A percentile compares a stretch with the other conserved stretches of the same genome.
These are phyloP conservation scores for Senecio squalidus DNA, from an alignment of 140 eudicot species.

Conservation along the genomic window DNA sequence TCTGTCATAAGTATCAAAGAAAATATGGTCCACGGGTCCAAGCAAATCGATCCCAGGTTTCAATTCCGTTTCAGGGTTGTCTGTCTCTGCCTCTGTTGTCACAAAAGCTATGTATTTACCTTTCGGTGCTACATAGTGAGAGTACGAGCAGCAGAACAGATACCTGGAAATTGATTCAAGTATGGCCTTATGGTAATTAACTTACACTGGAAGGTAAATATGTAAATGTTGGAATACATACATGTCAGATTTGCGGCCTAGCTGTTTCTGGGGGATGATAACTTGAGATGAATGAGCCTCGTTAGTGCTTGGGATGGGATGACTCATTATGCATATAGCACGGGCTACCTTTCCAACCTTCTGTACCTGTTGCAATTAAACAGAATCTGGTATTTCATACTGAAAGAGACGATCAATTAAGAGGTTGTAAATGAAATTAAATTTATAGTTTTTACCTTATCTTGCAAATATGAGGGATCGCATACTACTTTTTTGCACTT, in stretches of 20 bases:
- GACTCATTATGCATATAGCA: constrained; percentile 75
- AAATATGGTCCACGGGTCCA: constrained; percentile 68
- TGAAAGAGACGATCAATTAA: not conserved
- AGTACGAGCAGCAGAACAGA: constrained; percentile 72
- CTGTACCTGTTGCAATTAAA: constrained; percentile 42
- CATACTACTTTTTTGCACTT: constrained; percentile 79
- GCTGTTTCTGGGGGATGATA: constrained; percentile 68
- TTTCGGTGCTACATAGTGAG: constrained; percentile 69
- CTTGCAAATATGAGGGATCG: constrained; percentile 67
- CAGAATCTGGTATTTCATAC: not conserved
- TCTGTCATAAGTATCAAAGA: constrained; percentile 68
- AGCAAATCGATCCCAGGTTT: constrained; percentile 71
- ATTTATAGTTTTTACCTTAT: constrained; percentile 34
- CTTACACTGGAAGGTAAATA: not conserved
- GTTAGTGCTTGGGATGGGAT: constrained; percentile 58
- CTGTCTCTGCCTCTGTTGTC: constrained; percentile 71
- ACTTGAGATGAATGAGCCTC: constrained; percentile 70
- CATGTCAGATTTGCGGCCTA: constrained; percentile 75
- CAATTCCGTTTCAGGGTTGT: constrained; percentile 55
- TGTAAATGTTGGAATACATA: constrained; percentile 29
- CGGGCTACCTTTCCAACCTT: constrained; percentile 76
- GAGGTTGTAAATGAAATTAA: not conserved
- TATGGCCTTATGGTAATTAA: constrained; percentile 5
- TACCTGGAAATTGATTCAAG: constrained; percentile 39
- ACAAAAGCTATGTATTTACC: constrained; percentile 79